Conservation (phyloP, 768 basidiomycete species). For the Russula dissimulans region DNA sequence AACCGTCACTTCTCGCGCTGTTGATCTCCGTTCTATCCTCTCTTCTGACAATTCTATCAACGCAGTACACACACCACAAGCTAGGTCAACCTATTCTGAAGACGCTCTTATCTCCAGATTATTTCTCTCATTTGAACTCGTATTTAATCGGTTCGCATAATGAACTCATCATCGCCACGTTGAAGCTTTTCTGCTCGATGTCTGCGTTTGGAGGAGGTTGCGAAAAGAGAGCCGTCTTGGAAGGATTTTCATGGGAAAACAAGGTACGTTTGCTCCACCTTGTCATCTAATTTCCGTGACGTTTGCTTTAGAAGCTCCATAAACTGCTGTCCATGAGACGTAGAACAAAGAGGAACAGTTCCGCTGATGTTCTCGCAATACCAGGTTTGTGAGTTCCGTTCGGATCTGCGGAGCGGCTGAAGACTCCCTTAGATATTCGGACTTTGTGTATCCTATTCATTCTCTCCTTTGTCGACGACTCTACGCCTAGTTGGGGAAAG, state of each 20-base stretch:
- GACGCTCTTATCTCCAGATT: conserved; percentile 44
- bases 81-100: conserved; percentile 57
- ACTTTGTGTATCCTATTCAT: conserved; percentile 67
- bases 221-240: conserved; percentile 53
- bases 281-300: background rate
- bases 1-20: conserved; percentile 36
- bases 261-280: conserved; percentile 38
- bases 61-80: conserved; percentile 59
- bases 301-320: conserved; percentile 41
- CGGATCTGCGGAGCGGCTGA: background rate
- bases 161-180: conserved; percentile 54
- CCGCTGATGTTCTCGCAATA: conserved; percentile 34
- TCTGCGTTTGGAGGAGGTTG: conserved; percentile 56
- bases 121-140: conserved; percentile 47
- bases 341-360: conserved; percentile 37
- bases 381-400: conserved; percentile 43
- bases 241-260: conserved; percentile 69
- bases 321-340: conserved; percentile 66
- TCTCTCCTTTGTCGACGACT: conserved; percentile 55
- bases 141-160: conserved; percentile 54
- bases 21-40: conserved; percentile 48
- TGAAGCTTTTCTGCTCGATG: conserved; percentile 56
- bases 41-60: conserved; percentile 52
- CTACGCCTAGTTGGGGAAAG: conserved; percentile 45
- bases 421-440: conserved; percentile 53